A percentile compares a stretch with the other conserved stretches of the same genome.
Evolutionary conservation across 2,329 filamentous ascomycete species (phyloP).

Genomic region (Talaromyces islandicus): DNA sequence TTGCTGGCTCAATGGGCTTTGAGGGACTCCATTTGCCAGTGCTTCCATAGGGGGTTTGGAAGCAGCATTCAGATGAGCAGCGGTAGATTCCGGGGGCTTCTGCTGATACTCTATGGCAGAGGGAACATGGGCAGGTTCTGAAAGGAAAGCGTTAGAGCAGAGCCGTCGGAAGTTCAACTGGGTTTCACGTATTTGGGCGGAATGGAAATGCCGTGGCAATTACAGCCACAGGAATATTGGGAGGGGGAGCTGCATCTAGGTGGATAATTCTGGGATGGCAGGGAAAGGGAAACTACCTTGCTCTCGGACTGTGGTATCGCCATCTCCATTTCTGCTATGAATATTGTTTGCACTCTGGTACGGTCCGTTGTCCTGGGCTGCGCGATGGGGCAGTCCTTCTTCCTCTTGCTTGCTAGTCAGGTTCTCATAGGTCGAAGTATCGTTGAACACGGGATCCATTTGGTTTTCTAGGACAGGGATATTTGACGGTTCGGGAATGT

Average conservation of each 20-base stretch:
- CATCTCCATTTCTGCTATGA: background rate
- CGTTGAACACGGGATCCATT: slow-evolving; percentile 66
- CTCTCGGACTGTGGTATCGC: background rate
- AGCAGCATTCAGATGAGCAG: background rate
- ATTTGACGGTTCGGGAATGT: slow-evolving; percentile 61
- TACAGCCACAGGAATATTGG: background rate
- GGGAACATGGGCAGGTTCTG: slow-evolving; percentile 2
- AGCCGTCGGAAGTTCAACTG: background rate
- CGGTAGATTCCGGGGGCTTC: background rate
- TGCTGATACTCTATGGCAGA: background rate
- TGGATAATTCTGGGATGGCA: background rate
- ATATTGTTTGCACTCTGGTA: background rate
- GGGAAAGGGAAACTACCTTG: slow-evolving; percentile 4
- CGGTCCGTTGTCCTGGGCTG: slow-evolving; percentile 7
- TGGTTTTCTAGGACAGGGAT: slow-evolving; percentile 66
- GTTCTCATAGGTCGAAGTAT: slow-evolving; percentile 54
- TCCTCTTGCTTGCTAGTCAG: slow-evolving; percentile 22
- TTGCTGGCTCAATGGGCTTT: background rate
- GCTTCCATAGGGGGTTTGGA: background rate
- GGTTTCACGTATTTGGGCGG: background rate
- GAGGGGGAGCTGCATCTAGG: background rate
- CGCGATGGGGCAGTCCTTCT: slow-evolving; percentile 12
- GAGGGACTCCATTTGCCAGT: background rate
- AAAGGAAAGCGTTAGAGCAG: slow-evolving; percentile 3
- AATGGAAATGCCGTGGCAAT: background rate